Conservation (phyloP, 768 basidiomycete species). For the Lentinus brumalis region DNA sequence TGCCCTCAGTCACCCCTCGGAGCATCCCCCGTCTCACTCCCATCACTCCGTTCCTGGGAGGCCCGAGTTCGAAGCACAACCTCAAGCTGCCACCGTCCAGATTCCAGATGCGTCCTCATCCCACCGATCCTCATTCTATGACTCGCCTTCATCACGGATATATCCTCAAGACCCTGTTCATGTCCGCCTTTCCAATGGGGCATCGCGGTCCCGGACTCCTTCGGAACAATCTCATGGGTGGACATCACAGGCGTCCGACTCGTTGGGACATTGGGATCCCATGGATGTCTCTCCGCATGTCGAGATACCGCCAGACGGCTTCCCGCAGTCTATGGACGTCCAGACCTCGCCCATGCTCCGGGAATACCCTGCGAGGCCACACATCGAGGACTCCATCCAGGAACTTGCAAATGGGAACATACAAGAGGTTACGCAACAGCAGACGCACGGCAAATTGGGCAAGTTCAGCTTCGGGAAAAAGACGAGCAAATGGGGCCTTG, state of each 20-base stretch:
- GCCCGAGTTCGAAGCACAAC: constrained; percentile 40
- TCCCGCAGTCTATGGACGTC: constrained; percentile 49
- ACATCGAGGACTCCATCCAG: constrained; percentile 40
- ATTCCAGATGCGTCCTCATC: constrained; percentile 52
- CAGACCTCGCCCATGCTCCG: constrained; percentile 54
- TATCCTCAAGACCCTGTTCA: constrained; percentile 33
- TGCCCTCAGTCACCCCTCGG: constrained; percentile 45
- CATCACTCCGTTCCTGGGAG: constrained; percentile 41
- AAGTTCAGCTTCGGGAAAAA: constrained; percentile 71
- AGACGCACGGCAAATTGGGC: constrained; percentile 51
- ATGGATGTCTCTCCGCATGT: constrained; percentile 63
- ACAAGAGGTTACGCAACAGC: constrained; percentile 13
- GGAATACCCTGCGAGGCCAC: constrained; percentile 50
- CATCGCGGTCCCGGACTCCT: constrained; percentile 22
- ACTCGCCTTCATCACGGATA: constrained; percentile 28
- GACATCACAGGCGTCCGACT: constrained; percentile 26
- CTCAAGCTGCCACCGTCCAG: constrained; percentile 40
- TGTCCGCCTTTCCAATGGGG: constrained; percentile 9
- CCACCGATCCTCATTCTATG: constrained; percentile 56
- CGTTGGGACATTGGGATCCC: constrained; percentile 43
- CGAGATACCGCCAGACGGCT: constrained; percentile 47
- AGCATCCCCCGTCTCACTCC: constrained; percentile 53
- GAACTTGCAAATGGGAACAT: constrained; percentile 34
- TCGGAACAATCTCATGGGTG: constrained; percentile 24
- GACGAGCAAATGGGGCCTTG: constrained; percentile 62